Evolutionary conservation across 164 flowering plant species (phyloP).

Genomic region (Annona squamosa): DNA sequence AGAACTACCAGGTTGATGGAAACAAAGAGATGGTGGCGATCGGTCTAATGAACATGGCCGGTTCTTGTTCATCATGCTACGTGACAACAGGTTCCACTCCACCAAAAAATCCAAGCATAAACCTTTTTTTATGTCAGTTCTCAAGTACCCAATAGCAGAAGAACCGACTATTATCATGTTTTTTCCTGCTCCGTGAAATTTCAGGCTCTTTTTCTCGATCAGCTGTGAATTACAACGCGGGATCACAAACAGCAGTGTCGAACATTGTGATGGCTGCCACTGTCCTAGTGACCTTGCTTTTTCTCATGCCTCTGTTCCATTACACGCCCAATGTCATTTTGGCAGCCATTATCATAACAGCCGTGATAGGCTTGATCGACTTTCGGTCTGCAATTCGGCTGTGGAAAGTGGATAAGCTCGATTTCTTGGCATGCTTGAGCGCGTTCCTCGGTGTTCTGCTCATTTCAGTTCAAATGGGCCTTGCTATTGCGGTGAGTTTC

Average conservation of each 20-base stretch:
- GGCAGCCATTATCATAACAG: conserved; percentile 30
- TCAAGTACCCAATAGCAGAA: neutral
- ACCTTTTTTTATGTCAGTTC: neutral
- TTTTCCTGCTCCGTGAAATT: neutral
- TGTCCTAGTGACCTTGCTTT: conserved; percentile 27
- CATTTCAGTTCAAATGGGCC: conserved; percentile 32
- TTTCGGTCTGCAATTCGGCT: conserved; percentile 16
- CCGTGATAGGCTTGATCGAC: conserved; percentile 33
- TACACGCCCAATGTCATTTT: conserved; percentile 30
- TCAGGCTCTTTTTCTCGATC: conserved; percentile 40
- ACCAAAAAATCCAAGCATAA: neutral
- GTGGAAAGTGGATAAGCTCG: conserved; percentile 36
- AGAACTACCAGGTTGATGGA: conserved; percentile 72
- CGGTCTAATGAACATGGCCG: conserved; percentile 71
- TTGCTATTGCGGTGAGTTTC: conserved; percentile 30
- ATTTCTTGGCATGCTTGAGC: conserved; percentile 28
- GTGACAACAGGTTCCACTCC: conserved; percentile 52
- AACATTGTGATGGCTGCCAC: conserved; percentile 34
- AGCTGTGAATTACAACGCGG: conserved; percentile 39
- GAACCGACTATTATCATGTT: neutral
- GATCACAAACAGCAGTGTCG: conserved; percentile 28
- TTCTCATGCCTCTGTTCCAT: conserved; percentile 31
- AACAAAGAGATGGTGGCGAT: conserved; percentile 84
- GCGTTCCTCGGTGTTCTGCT: conserved; percentile 37
- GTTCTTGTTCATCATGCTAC: conserved; percentile 73